Base-by-base conservation (phyloP, 345 rosid species). In the Eutrema yunnanense region DNA sequence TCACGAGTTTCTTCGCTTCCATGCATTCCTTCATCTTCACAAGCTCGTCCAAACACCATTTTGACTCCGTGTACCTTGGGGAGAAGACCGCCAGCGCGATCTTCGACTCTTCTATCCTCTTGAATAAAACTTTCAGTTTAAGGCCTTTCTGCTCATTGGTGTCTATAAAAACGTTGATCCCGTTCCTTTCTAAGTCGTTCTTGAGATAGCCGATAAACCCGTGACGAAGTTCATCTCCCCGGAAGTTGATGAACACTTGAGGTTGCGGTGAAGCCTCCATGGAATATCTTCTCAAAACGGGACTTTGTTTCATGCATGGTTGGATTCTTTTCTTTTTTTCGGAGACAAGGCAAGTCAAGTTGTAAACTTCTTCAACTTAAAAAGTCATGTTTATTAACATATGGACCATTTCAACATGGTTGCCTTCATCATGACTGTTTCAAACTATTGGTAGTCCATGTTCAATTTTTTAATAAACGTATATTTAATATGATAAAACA, bases 161-260 rank as follows among this genome's bases (percentile, higher is more conserved):
- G 38, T 54, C 59, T 7, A 54, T 30, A 33, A 1, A 54, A 13
- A 19, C 38, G 37, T 54, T 54, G 38, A 54, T 54, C 37, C 59
- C 38, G 37, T 30, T 54, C 37, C 59, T 54, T 8, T 54, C 59
- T 6, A 54, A 54, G 59, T 19, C 19, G 2, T 6, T 54, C 59
- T 32, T 54, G 38, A 54, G 59, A 13, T 54, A 0, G 40, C 22
- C 38, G 59, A 54, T 3, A 30, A 54, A 54, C 5, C 16, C 8
- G 59, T 54, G 22, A 54, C 59, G 59, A 30, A 54, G 37, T 32
- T 54, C 59, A 10, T 12, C 38, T 54, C 59, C 59, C 2, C 59
- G 59, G 59, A 54, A 54, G 59, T 54, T 54, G 59, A 54, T 54
- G 59, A 54, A 54, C 59, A 54, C 59, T 30, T 54, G 38, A 54